Conservation (phyloP, 176 grass and related monocot species). For the Ananas comosus region DNA sequence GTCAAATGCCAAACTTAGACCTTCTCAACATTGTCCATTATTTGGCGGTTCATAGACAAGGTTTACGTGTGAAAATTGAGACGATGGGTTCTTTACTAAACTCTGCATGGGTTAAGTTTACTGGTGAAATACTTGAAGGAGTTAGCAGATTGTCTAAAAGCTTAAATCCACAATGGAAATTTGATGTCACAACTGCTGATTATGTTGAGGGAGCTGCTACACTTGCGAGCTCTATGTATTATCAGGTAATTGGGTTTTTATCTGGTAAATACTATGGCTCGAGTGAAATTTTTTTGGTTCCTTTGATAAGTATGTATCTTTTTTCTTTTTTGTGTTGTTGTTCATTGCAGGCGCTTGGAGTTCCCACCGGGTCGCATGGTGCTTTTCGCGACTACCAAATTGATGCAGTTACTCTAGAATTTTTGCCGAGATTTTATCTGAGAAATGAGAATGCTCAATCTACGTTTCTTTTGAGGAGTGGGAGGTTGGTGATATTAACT, state of each 20-base stretch:
- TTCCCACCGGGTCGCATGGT: slow-evolving; percentile 85
- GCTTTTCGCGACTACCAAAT: slow-evolving; percentile 97
- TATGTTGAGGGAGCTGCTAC: slow-evolving; percentile 74
- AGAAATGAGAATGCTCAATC: slow-evolving; percentile 69
- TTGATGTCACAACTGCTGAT: slow-evolving; percentile 62
- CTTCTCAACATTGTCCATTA: slow-evolving; percentile 93
- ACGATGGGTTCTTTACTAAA: slow-evolving; percentile 46
- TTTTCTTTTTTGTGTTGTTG: slow-evolving; percentile 19
- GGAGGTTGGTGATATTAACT: slow-evolving; percentile 43
- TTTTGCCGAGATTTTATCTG: slow-evolving; percentile 60
- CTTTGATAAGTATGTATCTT: not conserved
- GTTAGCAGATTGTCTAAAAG: slow-evolving; percentile 59
- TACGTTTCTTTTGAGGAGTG: slow-evolving; percentile 67
- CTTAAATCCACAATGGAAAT: slow-evolving; percentile 79
- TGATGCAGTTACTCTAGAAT: slow-evolving; percentile 81
- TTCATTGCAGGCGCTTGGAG: slow-evolving; percentile 65
- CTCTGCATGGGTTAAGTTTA: slow-evolving; percentile 45
- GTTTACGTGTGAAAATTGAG: slow-evolving; percentile 60
- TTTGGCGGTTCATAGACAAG: slow-evolving; percentile 95
- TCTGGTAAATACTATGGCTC: not conserved
- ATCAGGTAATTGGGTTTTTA: slow-evolving; percentile 47
- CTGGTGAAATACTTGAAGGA: slow-evolving; percentile 58
- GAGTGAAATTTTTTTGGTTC: slow-evolving; percentile 1
- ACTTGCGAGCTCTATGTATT: slow-evolving; percentile 81
- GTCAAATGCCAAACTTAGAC: slow-evolving; percentile 98